Percentiles rank a stretch among this genome's conserved stretches.
Conservation (phyloP, 148 eudicot genomes). For the Rhododendron simsii region DNA sequence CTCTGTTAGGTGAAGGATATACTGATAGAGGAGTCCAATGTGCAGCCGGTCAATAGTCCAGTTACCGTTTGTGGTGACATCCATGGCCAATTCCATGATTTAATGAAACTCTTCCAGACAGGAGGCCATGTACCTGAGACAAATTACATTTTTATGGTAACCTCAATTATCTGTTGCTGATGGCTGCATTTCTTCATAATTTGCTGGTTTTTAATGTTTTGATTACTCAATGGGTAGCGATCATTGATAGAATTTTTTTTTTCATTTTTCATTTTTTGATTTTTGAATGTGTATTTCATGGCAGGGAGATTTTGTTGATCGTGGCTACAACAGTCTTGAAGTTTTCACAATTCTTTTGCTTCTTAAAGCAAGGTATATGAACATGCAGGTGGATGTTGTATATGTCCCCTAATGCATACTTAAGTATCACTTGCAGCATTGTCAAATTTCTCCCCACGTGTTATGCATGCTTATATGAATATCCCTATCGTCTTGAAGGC, state of each 20-base stretch:
- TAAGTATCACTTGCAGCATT: background rate
- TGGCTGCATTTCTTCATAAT: background rate
- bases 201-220: background rate
- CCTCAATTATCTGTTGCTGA: background rate
- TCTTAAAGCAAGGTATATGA: conserved; percentile 87
- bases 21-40: conserved; percentile 94
- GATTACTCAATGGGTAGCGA: conserved; percentile 3
- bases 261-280: background rate
- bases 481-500: background rate
- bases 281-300: conserved; percentile 18
- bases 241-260: background rate
- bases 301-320: conserved; percentile 99
- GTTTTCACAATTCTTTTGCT: conserved; percentile 97
- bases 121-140: conserved; percentile 99
- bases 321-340: conserved; percentile 97
- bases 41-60: conserved; percentile 98
- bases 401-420: background rate
- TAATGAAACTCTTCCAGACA: conserved; percentile 98
- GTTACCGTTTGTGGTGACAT: conserved; percentile 99
- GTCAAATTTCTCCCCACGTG: background rate
- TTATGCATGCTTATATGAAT: background rate
- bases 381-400: background rate
- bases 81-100: conserved; percentile 97
- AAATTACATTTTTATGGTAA: conserved; percentile 97
- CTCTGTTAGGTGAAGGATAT: conserved; percentile 84